Evolutionary conservation across 495 filamentous ascomycete species (phyloP).

Genomic region (Penicillium bovifimosum): DNA sequence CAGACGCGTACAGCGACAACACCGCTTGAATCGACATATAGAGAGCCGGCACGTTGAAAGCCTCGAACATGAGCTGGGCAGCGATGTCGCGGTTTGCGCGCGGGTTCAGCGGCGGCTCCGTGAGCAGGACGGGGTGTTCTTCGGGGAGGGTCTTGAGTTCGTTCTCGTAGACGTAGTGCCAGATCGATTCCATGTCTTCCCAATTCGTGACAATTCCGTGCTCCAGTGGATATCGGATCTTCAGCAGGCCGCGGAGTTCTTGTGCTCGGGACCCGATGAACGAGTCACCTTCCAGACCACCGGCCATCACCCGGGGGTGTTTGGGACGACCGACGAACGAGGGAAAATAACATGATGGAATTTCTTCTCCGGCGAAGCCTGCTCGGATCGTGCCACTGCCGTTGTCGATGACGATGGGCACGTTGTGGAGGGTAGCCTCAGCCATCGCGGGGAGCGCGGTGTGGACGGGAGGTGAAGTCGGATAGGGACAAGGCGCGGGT

Average conservation of each 20-base stretch:
- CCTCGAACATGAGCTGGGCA: conserved; percentile 97
- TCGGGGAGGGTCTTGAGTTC: conserved; percentile 93
- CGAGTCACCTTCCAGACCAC: conserved; percentile 91
- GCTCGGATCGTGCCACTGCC: conserved; percentile 96
- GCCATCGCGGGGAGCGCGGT: conserved; percentile 53
- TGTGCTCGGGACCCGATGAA: conserved; percentile 94
- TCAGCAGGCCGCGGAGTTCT: conserved; percentile 86
- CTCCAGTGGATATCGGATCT: conserved; percentile 92
- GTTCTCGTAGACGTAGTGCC: conserved; percentile 79
- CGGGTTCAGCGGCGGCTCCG: conserved; percentile 94
- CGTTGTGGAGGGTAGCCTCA: conserved; percentile 83
- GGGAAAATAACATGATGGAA: conserved; percentile 95
- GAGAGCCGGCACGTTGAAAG: conserved; percentile 94
- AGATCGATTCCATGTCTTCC: conserved; percentile 99
- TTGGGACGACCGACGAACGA: conserved; percentile 97
- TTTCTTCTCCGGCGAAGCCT: conserved; percentile 92
- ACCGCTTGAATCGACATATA: conserved; percentile 98
- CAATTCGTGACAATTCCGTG: conserved; percentile 99
- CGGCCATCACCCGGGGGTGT: conserved; percentile 90
- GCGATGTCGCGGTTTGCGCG: conserved; percentile 93
- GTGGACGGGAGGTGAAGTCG: conserved; percentile 13
- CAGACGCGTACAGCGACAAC: conserved; percentile 91
- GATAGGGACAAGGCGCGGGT: conserved; percentile 23
- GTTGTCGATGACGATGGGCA: conserved; percentile 98
- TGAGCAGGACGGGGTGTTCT: conserved; percentile 96